Base-by-base conservation (phyloP, 805 yeast species). In the Kregervanrija pseudodelftensis region DNA sequence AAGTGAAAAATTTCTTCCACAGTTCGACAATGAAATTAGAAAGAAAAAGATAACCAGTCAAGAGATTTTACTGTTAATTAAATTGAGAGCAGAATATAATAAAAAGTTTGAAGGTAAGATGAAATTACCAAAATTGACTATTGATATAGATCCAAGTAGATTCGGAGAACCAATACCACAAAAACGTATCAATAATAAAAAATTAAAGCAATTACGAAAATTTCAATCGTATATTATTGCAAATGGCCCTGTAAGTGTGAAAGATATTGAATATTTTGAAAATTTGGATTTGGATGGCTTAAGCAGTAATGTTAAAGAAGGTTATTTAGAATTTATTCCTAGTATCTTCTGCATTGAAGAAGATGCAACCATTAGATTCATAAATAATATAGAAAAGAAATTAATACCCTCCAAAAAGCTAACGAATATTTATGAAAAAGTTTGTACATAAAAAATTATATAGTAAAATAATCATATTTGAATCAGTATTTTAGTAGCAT, bases 401-500 rank as follows among this genome's bases (percentile, higher is more conserved):
- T 31, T 43, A 12, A 51, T 47, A 1, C 44, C 50, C 1, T 48
- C 56, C 1, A 39, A 48, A 11, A 33, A 30, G 30, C 15, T 46
- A 8, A 16, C 32, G 17, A 13, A 36, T 4, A 17, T 46, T 12
- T 46, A 46, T 22, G 33, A 30, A 33, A 13, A 45, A 34, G 11
- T 34, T 34, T 41, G 9, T 41, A 36, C 33, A 39, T 17, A 38
- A 36, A 17, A 8, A 32, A 38, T 13, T 38, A 37, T 32, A 34
- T 11, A 40, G 7, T 15, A 33, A 16, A 33, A 41, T 37, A 33
- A 16, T 36, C 4, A 15, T 15, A 15, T 36, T 14, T 16, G 11
- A 12, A 7, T 15, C 12, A 36, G 36, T 53, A 17, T 38, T 60
- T 61, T 33, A 73, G 57, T 12, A 72, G 63, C 28, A 60, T 49